phyloP scores from a whole-genome alignment of 2,329 filamentous ascomycete species.

The Diplodia corticola region DNA sequence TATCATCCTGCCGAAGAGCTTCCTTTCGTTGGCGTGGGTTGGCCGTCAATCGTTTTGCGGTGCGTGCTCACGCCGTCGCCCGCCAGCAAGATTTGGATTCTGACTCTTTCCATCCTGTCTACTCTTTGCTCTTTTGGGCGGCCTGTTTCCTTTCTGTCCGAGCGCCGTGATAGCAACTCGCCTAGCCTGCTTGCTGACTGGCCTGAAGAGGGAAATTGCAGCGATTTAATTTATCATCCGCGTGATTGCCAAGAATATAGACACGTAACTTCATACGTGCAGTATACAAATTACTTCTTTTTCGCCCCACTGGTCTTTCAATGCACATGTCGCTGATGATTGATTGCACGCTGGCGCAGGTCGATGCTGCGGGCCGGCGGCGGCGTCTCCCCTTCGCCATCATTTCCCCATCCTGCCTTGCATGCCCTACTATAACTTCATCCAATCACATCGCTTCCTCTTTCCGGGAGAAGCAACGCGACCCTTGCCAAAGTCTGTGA shows the following conservation, averaged over 20 bases:
- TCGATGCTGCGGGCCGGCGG: neutral
- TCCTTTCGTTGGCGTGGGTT: too few relatives aligned
- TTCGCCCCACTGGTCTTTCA: neutral
- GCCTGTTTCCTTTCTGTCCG: too few relatives aligned
- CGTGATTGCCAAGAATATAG: neutral
- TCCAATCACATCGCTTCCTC: neutral
- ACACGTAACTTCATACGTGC: slow-evolving; percentile 2
- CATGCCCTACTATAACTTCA: neutral
- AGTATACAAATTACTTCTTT: neutral
- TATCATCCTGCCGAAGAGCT: too few relatives aligned
- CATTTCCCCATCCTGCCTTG: neutral
- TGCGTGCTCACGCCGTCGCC: neutral
- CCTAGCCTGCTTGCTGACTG: too few relatives aligned
- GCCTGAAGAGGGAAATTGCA: too few relatives aligned
- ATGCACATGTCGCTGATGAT: neutral
- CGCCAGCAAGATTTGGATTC: too few relatives aligned
- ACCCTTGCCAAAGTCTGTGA: neutral
- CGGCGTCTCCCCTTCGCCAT: neutral
- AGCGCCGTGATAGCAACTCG: neutral
- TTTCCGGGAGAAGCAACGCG: neutral
- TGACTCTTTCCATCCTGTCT: neutral
- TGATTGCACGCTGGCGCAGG: too few relatives aligned
- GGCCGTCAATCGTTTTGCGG: too few relatives aligned
- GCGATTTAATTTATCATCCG: too few relatives aligned
- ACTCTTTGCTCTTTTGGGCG: neutral